Base-by-base conservation (phyloP, 2,329 filamentous ascomycete genomes). In the Colletotrichum simmondsii region DNA sequence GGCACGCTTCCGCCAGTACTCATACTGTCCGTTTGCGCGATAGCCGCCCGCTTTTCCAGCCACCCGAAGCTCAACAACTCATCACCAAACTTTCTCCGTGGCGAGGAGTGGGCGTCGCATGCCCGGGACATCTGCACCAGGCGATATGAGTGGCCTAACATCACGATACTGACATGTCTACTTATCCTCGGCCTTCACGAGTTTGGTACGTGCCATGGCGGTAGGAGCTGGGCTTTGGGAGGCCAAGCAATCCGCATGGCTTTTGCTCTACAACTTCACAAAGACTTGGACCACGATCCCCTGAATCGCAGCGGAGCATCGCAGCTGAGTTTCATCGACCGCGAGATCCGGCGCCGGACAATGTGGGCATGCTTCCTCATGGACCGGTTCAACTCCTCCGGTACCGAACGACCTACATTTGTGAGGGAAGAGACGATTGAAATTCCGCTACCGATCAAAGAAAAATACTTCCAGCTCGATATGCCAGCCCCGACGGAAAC, bases 301-400 rank as follows among this genome's bases (percentile, higher is more conserved):
- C 83, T 90, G 46, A 89, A 88, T n/a, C 86, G 88, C n/a, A 89
- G 89, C 53, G 87, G 88, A 24, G 86, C 89, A 14, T 87, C 88
- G 2, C 90, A 93, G 74, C 88, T 97, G 65, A 98, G 95, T 79
- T 97, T 97, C 77, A 95, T 95, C 19, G 97, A 98, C 81, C 92
- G 95, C 32, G 97, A 99, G 81, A 98, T 98, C 66, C 90, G 97
- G 73, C 88, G 97, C 76, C 90, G 97, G 69, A 97, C 95, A 2
- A 98, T 99, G 96, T 99, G 97, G 97, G 94, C 95, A 14, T 98
- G 96, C 80, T 98, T 98, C 79, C 83, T 98, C 69, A 98, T 98
- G 95, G 97, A 99, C 80, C 92, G 96, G 0, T 98, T 98, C 86
- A 98, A 97, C 82, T 98, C 96, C 0, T 98, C 95, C 1, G 96